Evolutionary conservation across 2,329 filamentous ascomycete genomes (phyloP).

Genomic region (Claviceps pazoutovae): DNA sequence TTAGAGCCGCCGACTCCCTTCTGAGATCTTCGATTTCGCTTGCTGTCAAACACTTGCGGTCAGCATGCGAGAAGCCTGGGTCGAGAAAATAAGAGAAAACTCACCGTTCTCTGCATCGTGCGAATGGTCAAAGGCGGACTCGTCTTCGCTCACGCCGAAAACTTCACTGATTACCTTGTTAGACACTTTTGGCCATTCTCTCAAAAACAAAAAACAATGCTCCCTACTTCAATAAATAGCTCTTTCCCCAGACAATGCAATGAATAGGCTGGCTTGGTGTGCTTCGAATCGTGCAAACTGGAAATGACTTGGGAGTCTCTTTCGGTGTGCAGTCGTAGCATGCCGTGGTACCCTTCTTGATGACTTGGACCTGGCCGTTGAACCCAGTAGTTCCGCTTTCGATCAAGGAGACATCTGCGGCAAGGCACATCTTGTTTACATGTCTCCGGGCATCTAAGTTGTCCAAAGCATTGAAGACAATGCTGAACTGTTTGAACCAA

Average conservation of each 20-base stretch:
- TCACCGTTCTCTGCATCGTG: constrained; percentile 67
- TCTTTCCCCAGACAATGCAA: constrained; percentile 98
- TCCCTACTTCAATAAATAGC: constrained; percentile 67
- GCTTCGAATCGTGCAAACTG: constrained; percentile 92
- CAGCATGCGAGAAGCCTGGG: neutral
- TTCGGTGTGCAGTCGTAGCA: constrained; percentile 95
- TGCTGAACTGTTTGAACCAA: constrained; percentile 71
- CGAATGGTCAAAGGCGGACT: constrained; percentile 65
- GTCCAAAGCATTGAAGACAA: constrained; percentile 95
- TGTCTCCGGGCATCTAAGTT: constrained; percentile 88
- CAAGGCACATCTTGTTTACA: constrained; percentile 95
- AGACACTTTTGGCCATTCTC: neutral
- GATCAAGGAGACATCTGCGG: constrained; percentile 77
- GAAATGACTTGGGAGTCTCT: constrained; percentile 80
- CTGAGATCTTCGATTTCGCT: constrained; percentile 79
- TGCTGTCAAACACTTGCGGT: constrained; percentile 19
- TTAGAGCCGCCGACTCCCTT: constrained; percentile 70
- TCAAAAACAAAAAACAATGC: neutral
- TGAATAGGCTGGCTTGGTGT: constrained; percentile 94
- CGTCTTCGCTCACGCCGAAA: constrained; percentile 83
- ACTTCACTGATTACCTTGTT: constrained; percentile 42
- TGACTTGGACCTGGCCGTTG: constrained; percentile 94
- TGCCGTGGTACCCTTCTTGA: constrained; percentile 80
- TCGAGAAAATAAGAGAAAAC: constrained; percentile 5
- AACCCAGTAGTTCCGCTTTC: constrained; percentile 97